phyloP scores from a whole-genome alignment of 805 yeast genomes.

The Cyberlindnera misumaiensis region DNA sequence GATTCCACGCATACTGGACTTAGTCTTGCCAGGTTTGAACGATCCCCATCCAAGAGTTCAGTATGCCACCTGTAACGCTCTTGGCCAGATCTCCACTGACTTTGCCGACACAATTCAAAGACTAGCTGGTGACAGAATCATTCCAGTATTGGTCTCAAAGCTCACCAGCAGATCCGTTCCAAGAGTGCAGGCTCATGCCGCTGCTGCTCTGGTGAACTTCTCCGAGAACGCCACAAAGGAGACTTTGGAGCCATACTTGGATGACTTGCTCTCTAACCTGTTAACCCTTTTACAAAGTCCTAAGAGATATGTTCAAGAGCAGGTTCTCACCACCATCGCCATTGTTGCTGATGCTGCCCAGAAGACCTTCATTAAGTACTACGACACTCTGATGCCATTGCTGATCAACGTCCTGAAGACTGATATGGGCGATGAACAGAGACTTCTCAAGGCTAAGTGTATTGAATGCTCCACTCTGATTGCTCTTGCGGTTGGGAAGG shows the following conservation, averaged over 20 bases:
- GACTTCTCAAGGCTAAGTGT: constrained; percentile 82
- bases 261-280: constrained; percentile 66
- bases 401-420: constrained; percentile 71
- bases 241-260: constrained; percentile 87
- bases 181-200: constrained; percentile 96
- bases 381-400: constrained; percentile 90
- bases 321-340: constrained; percentile 93
- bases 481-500: constrained; percentile 92
- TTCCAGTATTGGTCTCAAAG: constrained; percentile 85
- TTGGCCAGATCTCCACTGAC: constrained; percentile 96
- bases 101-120: constrained; percentile 86
- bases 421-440: constrained; percentile 72
- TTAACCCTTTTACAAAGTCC: constrained; percentile 75
- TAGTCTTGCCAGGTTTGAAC: constrained; percentile 76
- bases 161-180: constrained; percentile 69
- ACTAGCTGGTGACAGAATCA: constrained; percentile 66
- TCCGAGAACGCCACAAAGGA: constrained; percentile 88
- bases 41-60: constrained; percentile 94
- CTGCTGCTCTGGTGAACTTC: constrained; percentile 95
- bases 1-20: constrained; percentile 72
- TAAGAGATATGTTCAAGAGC: constrained; percentile 92
- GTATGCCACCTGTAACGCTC: constrained; percentile 93
- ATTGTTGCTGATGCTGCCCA: constrained; percentile 96
- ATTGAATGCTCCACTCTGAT: constrained; percentile 93
- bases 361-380: constrained; percentile 79